Evolutionary conservation across 805 yeast genomes (phyloP).

Genomic region (Candida broadrunensis): DNA sequence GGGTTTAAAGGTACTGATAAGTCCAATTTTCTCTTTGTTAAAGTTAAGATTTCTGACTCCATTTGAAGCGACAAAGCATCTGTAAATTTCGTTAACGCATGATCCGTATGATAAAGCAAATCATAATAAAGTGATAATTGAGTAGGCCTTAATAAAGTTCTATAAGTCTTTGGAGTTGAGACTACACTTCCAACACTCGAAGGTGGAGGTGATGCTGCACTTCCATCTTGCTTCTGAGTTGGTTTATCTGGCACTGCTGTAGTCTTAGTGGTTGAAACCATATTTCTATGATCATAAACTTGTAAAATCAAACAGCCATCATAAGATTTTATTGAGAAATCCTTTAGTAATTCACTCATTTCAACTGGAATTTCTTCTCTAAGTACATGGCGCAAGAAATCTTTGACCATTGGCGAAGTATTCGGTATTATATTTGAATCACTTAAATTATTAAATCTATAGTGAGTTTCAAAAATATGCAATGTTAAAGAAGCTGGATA

Average conservation of each 20-base stretch:
- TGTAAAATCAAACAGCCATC: conserved; percentile 88
- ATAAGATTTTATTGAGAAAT: conserved; percentile 77
- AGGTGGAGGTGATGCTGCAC: conserved; percentile 3
- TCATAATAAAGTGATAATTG: conserved; percentile 82
- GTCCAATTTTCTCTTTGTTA: conserved; percentile 76
- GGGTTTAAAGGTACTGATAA: conserved; percentile 74
- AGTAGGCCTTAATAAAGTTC: conserved; percentile 78
- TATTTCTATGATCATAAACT: conserved; percentile 79
- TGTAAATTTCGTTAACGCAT: conserved; percentile 67
- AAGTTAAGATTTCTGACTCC: conserved; percentile 82
- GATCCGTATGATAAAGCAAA: conserved; percentile 77
- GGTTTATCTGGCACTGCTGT: not conserved
- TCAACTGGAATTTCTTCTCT: conserved; percentile 85
- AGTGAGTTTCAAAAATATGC: conserved; percentile 90
- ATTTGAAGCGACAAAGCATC: conserved; percentile 76
- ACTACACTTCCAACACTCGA: conserved; percentile 7
- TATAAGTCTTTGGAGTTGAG: conserved; percentile 66
- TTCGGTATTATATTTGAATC: conserved; percentile 80
- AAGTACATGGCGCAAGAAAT: conserved; percentile 75
- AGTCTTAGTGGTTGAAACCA: conserved; percentile 16
- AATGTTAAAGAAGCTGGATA: conserved; percentile 81
- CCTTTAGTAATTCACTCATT: conserved; percentile 83
- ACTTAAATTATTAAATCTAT: conserved; percentile 80
- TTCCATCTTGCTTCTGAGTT: conserved; percentile 8
- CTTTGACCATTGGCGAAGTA: conserved; percentile 71